These are phyloP conservation scores for Alisma plantagoaquatica DNA, from an alignment of 106 monocot genomes.

Conservation along the genomic window DNA sequence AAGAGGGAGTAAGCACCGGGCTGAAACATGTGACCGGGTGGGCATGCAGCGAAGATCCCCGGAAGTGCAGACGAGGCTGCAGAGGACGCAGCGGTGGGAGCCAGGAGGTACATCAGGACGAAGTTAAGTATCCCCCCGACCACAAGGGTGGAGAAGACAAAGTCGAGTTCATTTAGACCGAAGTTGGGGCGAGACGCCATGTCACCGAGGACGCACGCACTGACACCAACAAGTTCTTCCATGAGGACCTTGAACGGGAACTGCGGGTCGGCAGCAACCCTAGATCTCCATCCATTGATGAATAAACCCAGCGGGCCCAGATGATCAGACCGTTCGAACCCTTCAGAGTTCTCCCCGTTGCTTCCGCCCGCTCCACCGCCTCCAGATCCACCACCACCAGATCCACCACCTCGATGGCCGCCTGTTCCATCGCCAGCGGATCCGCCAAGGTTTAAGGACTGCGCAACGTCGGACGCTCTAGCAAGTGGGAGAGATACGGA, in stretches of 20 bases:
- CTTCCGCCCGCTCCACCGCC: constrained; percentile 10
- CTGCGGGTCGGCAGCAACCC: constrained; percentile 69
- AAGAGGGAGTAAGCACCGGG: constrained; percentile 38
- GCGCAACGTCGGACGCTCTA: constrained; percentile 2
- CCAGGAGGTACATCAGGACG: constrained; percentile 63
- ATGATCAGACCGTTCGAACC: not conserved
- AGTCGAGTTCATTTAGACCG: constrained; percentile 84
- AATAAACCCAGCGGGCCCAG: constrained; percentile 32
- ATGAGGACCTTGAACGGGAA: constrained; percentile 88
- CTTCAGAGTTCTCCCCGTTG: not conserved
- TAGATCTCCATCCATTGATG: constrained; percentile 60
- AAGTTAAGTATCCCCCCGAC: constrained; percentile 90
- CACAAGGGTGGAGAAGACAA: constrained; percentile 80
- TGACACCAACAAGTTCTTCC: constrained; percentile 76
- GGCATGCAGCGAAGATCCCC: constrained; percentile 15
- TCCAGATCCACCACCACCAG: constrained; percentile 9
- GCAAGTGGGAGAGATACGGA: not conserved
- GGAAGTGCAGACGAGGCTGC: constrained; percentile 24
- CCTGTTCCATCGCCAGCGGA: constrained; percentile 5
- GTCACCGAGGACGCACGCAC: constrained; percentile 60
- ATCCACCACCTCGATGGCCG: constrained; percentile 16
- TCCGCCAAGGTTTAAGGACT: not conserved
- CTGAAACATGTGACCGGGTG: constrained; percentile 60
- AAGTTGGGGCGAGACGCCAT: constrained; percentile 83
- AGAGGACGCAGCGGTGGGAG: constrained; percentile 35